phyloP scores from a whole-genome alignment of 495 filamentous ascomycete species.

The Neurospora sp. region DNA sequence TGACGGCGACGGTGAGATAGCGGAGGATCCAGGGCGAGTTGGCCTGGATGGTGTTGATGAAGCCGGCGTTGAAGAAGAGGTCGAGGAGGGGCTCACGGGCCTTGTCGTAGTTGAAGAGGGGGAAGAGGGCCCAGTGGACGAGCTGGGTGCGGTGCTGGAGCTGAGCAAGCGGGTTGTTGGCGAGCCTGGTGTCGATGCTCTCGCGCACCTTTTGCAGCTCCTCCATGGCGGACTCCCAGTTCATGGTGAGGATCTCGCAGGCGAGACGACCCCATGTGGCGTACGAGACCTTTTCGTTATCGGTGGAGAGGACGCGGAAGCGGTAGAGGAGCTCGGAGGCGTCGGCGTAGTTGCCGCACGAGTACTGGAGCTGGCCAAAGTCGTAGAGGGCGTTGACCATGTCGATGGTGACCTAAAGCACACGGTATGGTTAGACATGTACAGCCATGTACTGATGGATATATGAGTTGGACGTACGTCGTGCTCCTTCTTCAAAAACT shows the following conservation, averaged over 20 bases:
- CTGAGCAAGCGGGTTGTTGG: conserved; percentile 91
- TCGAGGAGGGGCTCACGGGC: conserved; percentile 86
- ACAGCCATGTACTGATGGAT: neutral
- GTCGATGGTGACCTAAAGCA: conserved; percentile 62
- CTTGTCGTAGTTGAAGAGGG: conserved; percentile 94
- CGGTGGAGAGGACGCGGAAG: conserved; percentile 93
- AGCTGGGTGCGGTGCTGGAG: conserved; percentile 92
- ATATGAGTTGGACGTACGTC: conserved; percentile 12
- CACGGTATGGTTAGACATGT: neutral
- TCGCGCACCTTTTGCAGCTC: conserved; percentile 92
- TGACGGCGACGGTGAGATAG: conserved; percentile 89
- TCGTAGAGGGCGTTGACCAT: conserved; percentile 94
- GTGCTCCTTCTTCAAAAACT: conserved; percentile 89
- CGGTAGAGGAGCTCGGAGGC: conserved; percentile 87
- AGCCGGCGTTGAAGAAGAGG: conserved; percentile 88
- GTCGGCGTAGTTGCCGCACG: conserved; percentile 80
- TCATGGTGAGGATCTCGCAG: conserved; percentile 82
- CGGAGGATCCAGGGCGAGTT: conserved; percentile 94
- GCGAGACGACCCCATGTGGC: conserved; percentile 97
- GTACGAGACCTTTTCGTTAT: conserved; percentile 90
- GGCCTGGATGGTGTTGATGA: conserved; percentile 99
- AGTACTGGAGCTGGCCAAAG: conserved; percentile 92
- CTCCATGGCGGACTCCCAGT: conserved; percentile 94
- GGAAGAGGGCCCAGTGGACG: conserved; percentile 97
- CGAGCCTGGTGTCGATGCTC: conserved; percentile 78